These are phyloP conservation scores for Alnus glutinosa DNA, from an alignment of 306 rosid genomes.

Conservation along the genomic window DNA sequence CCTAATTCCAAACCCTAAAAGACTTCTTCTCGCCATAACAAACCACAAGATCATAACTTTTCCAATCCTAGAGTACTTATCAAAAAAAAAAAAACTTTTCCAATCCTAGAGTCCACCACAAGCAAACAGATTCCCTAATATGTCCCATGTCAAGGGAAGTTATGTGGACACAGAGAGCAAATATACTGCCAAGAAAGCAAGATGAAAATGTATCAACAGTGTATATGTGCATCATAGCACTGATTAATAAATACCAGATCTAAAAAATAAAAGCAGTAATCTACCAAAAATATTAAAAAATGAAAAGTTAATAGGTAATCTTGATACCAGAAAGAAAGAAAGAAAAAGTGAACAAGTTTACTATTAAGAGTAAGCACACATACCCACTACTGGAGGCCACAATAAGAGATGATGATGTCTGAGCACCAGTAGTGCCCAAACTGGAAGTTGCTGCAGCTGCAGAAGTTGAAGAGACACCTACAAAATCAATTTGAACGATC, in stretches of 20 bases:
- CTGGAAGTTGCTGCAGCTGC: slow-evolving; percentile 49
- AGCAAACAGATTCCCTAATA: too few species aligned
- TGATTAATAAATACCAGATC: background rate
- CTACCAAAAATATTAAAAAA: background rate
- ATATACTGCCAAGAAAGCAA: too few species aligned
- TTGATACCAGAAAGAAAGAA: background rate
- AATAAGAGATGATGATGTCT: slow-evolving; percentile 56
- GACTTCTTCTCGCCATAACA: too few species aligned
- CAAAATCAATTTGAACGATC: slow-evolving; percentile 31
- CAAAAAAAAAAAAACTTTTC: too few species aligned
- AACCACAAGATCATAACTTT: too few species aligned
- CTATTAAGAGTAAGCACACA: slow-evolving; percentile 25
- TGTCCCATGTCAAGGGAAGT: background rate
- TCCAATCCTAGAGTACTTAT: too few species aligned
- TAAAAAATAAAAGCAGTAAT: background rate
- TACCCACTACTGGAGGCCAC: slow-evolving; percentile 80
- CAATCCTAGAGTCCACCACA: too few species aligned
- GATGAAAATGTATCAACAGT: background rate
- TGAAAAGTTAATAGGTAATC: background rate
- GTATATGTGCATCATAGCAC: background rate
- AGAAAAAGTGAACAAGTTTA: background rate
- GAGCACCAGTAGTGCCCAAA: slow-evolving; percentile 56
- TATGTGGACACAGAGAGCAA: too few species aligned
- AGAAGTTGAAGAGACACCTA: slow-evolving; percentile 54
- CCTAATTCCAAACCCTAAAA: background rate